Conservation (phyloP, 352 stramenopile species). For the Phytopythium ostracodes region DNA sequence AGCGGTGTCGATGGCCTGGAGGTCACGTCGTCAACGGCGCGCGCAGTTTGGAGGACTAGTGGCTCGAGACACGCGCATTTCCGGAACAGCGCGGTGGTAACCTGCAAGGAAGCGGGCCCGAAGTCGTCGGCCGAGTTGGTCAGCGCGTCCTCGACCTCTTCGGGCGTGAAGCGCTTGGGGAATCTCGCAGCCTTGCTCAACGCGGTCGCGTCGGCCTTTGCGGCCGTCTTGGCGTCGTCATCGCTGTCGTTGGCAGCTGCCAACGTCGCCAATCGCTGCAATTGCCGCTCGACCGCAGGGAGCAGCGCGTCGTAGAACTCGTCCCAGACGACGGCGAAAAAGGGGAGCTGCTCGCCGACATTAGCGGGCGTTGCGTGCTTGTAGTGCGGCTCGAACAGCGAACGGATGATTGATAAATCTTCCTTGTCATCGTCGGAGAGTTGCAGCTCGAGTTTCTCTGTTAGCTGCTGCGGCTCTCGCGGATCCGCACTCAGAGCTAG, state of each 20-base stretch:
- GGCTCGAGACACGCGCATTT: constrained; percentile 49
- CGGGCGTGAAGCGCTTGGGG: constrained; percentile 22
- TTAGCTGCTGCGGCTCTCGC: background rate
- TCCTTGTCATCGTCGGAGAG: constrained; percentile 4
- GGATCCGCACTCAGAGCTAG: constrained; percentile 7
- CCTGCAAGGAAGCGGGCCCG: constrained; percentile 17
- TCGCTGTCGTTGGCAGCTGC: background rate
- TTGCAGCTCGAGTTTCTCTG: background rate
- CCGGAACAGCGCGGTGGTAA: constrained; percentile 26
- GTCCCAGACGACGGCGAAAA: constrained; percentile 57
- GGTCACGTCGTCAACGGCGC: background rate
- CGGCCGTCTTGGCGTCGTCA: background rate
- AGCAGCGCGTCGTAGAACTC: constrained; percentile 43
- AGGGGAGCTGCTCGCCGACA: constrained; percentile 31
- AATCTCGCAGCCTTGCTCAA: constrained; percentile 9
- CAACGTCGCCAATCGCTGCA: background rate
- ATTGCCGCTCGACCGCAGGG: constrained; percentile 34
- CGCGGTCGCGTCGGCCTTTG: background rate
- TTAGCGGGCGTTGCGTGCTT: constrained; percentile 27
- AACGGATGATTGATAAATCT: constrained; percentile 26
- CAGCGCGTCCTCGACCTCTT: constrained; percentile 55
- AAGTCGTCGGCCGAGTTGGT: constrained; percentile 61
- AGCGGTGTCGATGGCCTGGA: background rate
- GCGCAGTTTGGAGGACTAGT: background rate
- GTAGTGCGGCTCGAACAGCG: constrained; percentile 44